Conservation (phyloP, 2,329 filamentous ascomycete genomes). For the Scleromitrula shiraiana region DNA sequence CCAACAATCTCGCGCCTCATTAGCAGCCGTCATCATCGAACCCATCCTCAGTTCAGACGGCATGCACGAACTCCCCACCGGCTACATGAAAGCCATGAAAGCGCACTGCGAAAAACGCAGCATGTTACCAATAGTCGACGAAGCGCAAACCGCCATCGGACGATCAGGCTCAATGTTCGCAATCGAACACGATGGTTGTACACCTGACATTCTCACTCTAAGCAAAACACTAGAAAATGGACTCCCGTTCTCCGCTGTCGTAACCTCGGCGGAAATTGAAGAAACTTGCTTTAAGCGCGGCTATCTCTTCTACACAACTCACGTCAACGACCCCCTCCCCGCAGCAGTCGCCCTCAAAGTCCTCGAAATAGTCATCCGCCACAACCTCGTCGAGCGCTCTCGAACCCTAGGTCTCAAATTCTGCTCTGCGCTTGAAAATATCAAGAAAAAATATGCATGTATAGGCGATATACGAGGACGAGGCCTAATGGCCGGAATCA, state of each 20-base stretch:
- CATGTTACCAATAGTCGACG: constrained; percentile 52
- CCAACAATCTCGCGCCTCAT: constrained; percentile 48
- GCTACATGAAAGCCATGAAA: constrained; percentile 50
- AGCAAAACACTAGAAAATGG: constrained; percentile 56
- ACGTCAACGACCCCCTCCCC: constrained; percentile 53
- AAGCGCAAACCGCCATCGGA: constrained; percentile 52
- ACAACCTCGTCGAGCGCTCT: constrained; percentile 42
- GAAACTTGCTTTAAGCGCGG: constrained; percentile 38
- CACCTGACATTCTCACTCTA: constrained; percentile 52
- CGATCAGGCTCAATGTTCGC: constrained; percentile 51
- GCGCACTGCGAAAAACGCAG: constrained; percentile 44
- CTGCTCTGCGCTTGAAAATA: constrained; percentile 37
- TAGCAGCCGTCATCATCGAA: constrained; percentile 56
- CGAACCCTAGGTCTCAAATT: constrained; percentile 39
- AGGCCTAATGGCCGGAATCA: constrained; percentile 49
- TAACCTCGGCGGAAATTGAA: constrained; percentile 47
- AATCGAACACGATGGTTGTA: constrained; percentile 44
- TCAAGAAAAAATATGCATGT: constrained; percentile 48
- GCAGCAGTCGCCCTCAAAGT: constrained; percentile 54
- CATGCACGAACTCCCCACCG: constrained; percentile 49
- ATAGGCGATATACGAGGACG: constrained; percentile 54
- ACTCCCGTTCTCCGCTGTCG: constrained; percentile 49
- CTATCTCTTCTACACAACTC: constrained; percentile 53
- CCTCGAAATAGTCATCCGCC: constrained; percentile 51
- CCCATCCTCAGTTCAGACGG: constrained; percentile 39